Percentiles rank a stretch among this genome's conserved stretches.
Evolutionary conservation across 768 basidiomycete genomes (phyloP).

Genomic region (Zangia roseola): DNA sequence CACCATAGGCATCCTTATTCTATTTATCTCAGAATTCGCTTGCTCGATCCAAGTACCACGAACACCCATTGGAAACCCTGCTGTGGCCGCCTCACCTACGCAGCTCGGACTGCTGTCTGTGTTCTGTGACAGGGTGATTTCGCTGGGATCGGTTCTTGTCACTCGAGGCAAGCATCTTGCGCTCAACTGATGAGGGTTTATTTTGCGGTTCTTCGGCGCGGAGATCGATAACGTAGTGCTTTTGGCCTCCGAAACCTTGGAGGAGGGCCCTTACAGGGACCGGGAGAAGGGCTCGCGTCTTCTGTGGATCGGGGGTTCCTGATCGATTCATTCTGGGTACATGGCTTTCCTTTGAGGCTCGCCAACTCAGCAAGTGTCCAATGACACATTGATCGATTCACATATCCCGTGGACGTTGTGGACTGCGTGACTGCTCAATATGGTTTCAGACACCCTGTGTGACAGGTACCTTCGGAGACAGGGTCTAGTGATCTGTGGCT

Average conservation of each 20-base stretch:
- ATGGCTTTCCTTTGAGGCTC: not conserved
- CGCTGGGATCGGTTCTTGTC: constrained; percentile 6
- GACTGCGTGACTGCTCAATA: not conserved
- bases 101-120: not conserved
- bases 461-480: not conserved
- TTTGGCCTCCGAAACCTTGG: not conserved
- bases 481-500: not conserved
- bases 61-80: not conserved
- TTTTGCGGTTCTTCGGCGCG: constrained; percentile 4
- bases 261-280: constrained; percentile 1
- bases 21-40: not conserved
- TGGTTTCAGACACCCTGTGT: not conserved
- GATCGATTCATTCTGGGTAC: constrained; percentile 1
- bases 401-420: not conserved
- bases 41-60: no score
- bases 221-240: constrained; percentile 10
- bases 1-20: no score
- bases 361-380: not conserved
- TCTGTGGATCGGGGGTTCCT: constrained; percentile 1
- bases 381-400: constrained; percentile 4
- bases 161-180: constrained; percentile 7
- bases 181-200: constrained; percentile 5
- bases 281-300: not conserved
- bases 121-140: constrained; percentile 7
- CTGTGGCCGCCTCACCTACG: not conserved